phyloP scores from a whole-genome alignment of 768 basidiomycete species.

The Phanerochaete carnosa region DNA sequence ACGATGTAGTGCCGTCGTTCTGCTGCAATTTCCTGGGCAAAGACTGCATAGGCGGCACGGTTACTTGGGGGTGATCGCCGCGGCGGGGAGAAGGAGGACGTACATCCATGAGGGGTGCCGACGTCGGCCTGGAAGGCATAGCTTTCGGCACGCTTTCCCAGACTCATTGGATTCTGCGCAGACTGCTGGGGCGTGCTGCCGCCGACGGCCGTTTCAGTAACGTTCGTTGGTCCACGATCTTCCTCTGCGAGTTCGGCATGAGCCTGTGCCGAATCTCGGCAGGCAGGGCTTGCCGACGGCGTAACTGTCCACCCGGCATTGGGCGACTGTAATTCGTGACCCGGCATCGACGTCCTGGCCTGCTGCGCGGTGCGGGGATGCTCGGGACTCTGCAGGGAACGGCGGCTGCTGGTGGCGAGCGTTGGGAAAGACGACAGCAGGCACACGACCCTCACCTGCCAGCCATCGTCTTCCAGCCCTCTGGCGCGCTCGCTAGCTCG shows the following conservation, averaged over 20 bases:
- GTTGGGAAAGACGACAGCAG: neutral
- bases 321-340: neutral
- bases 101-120: neutral
- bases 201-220: neutral
- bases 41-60: constrained; percentile 16
- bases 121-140: neutral
- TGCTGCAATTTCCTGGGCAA: constrained; percentile 20
- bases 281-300: neutral
- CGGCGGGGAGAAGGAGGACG: neutral
- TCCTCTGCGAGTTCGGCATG: constrained; percentile 7
- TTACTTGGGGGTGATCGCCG: neutral
- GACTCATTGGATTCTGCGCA: neutral
- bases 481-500: neutral
- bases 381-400: neutral
- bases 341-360: neutral
- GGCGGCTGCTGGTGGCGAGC: no score
- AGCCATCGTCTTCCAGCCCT: neutral
- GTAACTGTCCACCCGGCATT: neutral
- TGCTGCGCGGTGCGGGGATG: neutral
- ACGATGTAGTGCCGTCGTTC: constrained; percentile 25
- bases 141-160: neutral
- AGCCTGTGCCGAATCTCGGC: constrained; percentile 11
- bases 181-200: neutral
- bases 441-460: neutral
- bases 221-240: constrained; percentile 4